These are phyloP conservation scores for Coccomyxa subellipsoidea DNA, from an alignment of 163 green algal species.

Conservation along the genomic window DNA sequence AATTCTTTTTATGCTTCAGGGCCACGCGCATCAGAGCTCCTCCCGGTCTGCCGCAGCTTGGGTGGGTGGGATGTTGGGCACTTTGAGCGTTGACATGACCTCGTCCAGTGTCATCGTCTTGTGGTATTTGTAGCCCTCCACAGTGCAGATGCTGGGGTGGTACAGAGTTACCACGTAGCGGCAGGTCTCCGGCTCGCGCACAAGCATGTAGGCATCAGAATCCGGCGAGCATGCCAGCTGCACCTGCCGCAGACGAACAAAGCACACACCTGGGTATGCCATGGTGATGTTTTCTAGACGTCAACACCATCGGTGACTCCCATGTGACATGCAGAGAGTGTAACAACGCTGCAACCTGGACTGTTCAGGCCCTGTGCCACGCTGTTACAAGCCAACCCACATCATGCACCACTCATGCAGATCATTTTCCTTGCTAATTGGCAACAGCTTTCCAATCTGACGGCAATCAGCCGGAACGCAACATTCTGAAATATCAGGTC, in stretches of 20 bases:
- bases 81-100: neutral
- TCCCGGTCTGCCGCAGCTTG: neutral
- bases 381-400: too few species aligned
- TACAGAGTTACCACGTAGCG: neutral
- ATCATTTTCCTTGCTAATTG: neutral
- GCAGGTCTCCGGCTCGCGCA: neutral
- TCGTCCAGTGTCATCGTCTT: neutral
- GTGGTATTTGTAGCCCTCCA: neutral
- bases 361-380: neutral
- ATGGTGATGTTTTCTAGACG: neutral
- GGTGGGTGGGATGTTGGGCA: neutral
- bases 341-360: neutral
- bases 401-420: neutral
- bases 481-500: neutral
- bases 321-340: neutral
- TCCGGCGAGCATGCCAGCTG: slow-evolving; percentile 2
- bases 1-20: too few species aligned
- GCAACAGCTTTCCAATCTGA: neutral
- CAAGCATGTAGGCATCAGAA: neutral
- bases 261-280: neutral
- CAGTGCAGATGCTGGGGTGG: neutral
- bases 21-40: neutral
- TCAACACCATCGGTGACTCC: neutral
- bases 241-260: neutral
- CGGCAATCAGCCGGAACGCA: too few species aligned